Conservation (phyloP, 31 red algal species). For the Odonthalia washingtoniensis region DNA sequence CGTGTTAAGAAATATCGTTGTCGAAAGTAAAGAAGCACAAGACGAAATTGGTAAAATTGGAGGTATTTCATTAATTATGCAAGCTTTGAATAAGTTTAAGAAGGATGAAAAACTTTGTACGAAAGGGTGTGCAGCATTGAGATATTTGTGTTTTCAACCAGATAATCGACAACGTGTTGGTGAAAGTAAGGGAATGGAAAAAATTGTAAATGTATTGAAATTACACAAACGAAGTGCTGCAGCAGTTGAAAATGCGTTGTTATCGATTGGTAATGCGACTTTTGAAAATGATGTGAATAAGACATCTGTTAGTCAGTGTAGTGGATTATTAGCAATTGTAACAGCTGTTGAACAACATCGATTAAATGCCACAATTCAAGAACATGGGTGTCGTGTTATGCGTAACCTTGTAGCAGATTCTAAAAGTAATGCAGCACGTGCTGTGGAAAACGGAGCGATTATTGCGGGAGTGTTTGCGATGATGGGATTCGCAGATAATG, state of each 20-base stretch:
- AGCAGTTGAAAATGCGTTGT: constrained; percentile 68
- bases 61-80: constrained; percentile 58
- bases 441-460: constrained; percentile 64
- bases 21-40: constrained; percentile 59
- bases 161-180: constrained; percentile 66
- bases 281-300: constrained; percentile 75
- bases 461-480: constrained; percentile 75
- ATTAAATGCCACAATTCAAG: constrained; percentile 62
- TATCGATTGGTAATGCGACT: constrained; percentile 82
- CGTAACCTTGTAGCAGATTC: constrained; percentile 67
- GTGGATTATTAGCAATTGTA: constrained; percentile 59
- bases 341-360: constrained; percentile 63
- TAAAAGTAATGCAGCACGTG: constrained; percentile 58
- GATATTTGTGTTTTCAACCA: constrained; percentile 77
- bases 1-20: constrained; percentile 73
- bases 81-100: constrained; percentile 67
- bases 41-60: constrained; percentile 64
- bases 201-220: constrained; percentile 55
- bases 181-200: constrained; percentile 55
- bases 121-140: constrained; percentile 75
- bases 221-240: constrained; percentile 1
- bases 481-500: constrained; percentile 79
- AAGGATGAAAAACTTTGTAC: constrained; percentile 48
- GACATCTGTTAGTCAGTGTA: constrained; percentile 51
- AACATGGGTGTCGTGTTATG: constrained; percentile 87